Evolutionary conservation across 106 monocot genomes (phyloP), one percentile per base, ranked within the genome.

Genomic region (Dendrobium chrysotoxum): DNA sequence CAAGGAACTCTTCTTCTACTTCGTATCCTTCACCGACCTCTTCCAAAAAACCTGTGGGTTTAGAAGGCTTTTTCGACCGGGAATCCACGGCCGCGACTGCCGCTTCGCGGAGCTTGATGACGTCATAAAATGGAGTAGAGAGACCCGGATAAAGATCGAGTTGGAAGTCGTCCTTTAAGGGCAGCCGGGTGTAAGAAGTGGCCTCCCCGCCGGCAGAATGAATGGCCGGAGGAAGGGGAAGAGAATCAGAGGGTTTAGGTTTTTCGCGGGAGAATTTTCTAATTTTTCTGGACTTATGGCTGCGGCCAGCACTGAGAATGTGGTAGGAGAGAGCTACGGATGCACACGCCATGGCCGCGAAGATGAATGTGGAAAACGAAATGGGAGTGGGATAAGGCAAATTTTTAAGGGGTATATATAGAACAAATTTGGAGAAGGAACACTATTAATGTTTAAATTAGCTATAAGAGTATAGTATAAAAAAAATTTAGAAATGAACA

Each of bases 111-210:
- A 88, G 82, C 67, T 66, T 85, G 80, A 92, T 75, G 31, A 84
- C 83, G 41, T 46, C 66, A 73, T 78, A 40, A 4, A 53, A 4
- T 25, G 70, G 7, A 25, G 79, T 4, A 26, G 82, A 46, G 40
- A 45, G 9, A 28, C 12, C 68, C 28, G 77, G 31, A 30, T 61
- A 47, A 40, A 76, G 55, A 8, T 82, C 80, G 40, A 74, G 53
- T 72, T 66, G 71, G 68, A 79, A 81, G 68, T 82, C 86, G 58
- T 95, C 92, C 75, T 83, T 89, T 11, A 86, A 87, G 1, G 98
- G 98, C 7, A 99, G 98, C 53, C 92, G 89, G 28, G 89, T 89
- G 87, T 89, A 99, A 82, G 98, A 88, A 53, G 92, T 94, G 82
- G 97, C 90, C 11, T 89, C 87, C 28, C 26, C 76, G 35, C 35